These are phyloP conservation scores for Penicillium sclerotigenum DNA, from an alignment of 2,329 filamentous ascomycete genomes.

Conservation along the genomic window DNA sequence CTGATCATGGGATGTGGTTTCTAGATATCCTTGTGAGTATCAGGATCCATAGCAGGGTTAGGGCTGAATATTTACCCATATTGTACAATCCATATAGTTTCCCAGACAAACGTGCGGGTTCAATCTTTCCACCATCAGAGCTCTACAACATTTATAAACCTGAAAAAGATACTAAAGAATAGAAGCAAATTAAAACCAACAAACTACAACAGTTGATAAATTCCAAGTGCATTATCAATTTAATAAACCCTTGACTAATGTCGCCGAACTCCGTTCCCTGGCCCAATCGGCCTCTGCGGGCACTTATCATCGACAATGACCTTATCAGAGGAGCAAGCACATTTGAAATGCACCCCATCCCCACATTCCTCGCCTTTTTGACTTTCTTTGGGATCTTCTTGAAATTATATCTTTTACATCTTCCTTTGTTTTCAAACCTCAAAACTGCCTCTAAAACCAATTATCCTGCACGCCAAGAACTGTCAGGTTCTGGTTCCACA, in stretches of 20 bases:
- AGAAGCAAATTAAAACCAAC: background rate
- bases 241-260: conserved; percentile 24
- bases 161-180: background rate
- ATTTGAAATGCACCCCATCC: conserved; percentile 14
- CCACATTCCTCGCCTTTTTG: conserved; percentile 17
- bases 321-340: conserved; percentile 12
- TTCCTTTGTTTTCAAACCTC: background rate
- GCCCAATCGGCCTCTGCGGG: conserved; percentile 22
- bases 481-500: conserved; percentile 20
- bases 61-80: background rate
- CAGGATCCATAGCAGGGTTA: background rate
- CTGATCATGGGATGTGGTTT: background rate
- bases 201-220: background rate
- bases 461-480: conserved; percentile 18
- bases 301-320: conserved; percentile 17
- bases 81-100: background rate
- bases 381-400: background rate
- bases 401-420: background rate
- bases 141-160: background rate
- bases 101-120: background rate
- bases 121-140: background rate
- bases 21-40: background rate
- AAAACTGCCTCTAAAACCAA: background rate
- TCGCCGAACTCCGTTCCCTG: conserved; percentile 8
- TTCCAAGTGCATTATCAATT: conserved; percentile 4